phyloP scores from a whole-genome alignment of 2,329 filamentous ascomycete genomes.

The Monilinia laxa region DNA sequence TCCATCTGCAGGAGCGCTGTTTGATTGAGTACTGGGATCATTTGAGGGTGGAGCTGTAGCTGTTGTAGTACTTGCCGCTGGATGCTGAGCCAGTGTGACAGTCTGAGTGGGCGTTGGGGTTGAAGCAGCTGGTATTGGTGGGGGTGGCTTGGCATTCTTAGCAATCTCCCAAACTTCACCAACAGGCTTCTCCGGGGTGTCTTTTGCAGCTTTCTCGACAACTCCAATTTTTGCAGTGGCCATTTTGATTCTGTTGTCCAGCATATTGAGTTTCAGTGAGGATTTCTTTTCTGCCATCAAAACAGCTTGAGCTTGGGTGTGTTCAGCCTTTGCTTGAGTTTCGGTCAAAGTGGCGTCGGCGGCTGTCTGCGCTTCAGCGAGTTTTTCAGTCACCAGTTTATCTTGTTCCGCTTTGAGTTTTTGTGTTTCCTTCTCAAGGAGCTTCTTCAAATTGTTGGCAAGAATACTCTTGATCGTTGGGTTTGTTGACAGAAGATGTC shows the following conservation, averaged over 20 bases:
- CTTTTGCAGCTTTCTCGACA: constrained; percentile 76
- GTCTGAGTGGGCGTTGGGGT: constrained; percentile 17
- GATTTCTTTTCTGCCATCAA: constrained; percentile 74
- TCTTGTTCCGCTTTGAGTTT: constrained; percentile 54
- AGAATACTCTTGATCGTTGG: constrained; percentile 47
- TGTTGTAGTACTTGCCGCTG: background rate
- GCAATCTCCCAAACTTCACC: constrained; percentile 83
- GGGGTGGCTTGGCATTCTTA: constrained; percentile 60
- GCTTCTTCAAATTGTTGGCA: constrained; percentile 64
- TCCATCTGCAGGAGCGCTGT: constrained; percentile 27
- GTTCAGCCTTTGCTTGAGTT: constrained; percentile 49
- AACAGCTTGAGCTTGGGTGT: constrained; percentile 52
- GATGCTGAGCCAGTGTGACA: background rate
- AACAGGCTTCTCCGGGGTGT: constrained; percentile 82
- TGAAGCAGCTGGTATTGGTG: constrained; percentile 27
- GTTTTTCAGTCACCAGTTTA: constrained; percentile 51
- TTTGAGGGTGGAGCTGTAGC: background rate
- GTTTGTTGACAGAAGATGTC: constrained; percentile 57
- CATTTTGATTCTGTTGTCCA: constrained; percentile 64
- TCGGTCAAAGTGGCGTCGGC: constrained; percentile 42
- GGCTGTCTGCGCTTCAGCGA: constrained; percentile 50
- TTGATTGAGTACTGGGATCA: constrained; percentile 26
- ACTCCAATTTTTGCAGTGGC: constrained; percentile 72
- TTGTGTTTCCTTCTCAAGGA: constrained; percentile 57
- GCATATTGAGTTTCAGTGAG: constrained; percentile 73